phyloP scores from a whole-genome alignment of 768 basidiomycete species.

The Naematelia encephala region DNA sequence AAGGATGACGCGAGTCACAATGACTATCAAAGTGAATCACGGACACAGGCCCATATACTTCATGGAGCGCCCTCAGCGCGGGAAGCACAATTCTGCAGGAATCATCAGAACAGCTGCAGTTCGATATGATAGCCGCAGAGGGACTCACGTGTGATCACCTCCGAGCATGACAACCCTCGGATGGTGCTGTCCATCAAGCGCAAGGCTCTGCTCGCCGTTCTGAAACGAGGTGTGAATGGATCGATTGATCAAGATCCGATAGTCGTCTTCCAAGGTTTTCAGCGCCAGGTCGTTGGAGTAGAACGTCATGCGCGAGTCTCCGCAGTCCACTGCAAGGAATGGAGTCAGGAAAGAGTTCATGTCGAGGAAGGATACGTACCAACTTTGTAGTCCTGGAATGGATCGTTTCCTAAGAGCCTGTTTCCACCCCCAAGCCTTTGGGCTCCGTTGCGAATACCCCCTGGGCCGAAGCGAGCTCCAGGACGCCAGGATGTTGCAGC shows the following conservation, averaged over 20 bases:
- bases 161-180: slow-evolving; percentile 79
- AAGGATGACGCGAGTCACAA: slow-evolving; percentile 65
- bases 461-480: slow-evolving; percentile 47
- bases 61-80: slow-evolving; percentile 72
- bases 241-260: slow-evolving; percentile 65
- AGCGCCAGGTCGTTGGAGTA: slow-evolving; percentile 79
- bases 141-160: slow-evolving; percentile 68
- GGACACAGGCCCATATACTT: slow-evolving; percentile 66
- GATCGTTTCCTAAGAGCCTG: neutral
- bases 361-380: slow-evolving; percentile 29
- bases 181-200: slow-evolving; percentile 60
- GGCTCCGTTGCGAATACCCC: slow-evolving; percentile 65
- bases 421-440: slow-evolving; percentile 58
- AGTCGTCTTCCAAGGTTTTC: slow-evolving; percentile 82
- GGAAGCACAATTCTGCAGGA: slow-evolving; percentile 74
- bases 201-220: slow-evolving; percentile 25
- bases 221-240: slow-evolving; percentile 41
- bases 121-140: no score
- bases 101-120: no score
- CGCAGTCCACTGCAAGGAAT: slow-evolving; percentile 64
- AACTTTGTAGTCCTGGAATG: slow-evolving; percentile 28
- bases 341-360: slow-evolving; percentile 32
- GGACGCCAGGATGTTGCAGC: slow-evolving; percentile 23
- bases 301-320: slow-evolving; percentile 79
- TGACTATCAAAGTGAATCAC: slow-evolving; percentile 80